Percentiles rank a stretch among this genome's conserved stretches.
Conservation (phyloP, 306 rosid species). For the Citrullus colocynthis region DNA sequence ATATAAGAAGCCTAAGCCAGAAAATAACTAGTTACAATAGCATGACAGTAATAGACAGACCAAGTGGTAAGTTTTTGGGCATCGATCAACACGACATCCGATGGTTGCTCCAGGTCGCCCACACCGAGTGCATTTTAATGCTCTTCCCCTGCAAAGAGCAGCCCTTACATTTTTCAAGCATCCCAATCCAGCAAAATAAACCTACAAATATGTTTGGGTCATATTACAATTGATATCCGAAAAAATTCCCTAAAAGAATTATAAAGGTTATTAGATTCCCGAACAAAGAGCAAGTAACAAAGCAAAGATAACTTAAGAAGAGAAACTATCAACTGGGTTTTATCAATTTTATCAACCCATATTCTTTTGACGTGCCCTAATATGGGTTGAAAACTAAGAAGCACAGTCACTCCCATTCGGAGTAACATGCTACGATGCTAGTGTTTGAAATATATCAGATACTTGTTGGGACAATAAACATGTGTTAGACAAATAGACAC, state of each 20-base stretch:
- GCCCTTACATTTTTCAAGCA: conserved; percentile 94
- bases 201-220: conserved; percentile 40
- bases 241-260: background rate
- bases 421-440: background rate
- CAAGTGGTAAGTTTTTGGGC: conserved; percentile 96
- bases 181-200: conserved; percentile 96
- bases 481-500: background rate
- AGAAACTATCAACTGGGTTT: background rate
- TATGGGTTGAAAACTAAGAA: background rate
- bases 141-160: conserved; percentile 92
- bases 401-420: background rate
- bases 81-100: conserved; percentile 98
- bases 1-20: background rate
- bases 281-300: background rate
- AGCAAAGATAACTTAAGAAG: background rate
- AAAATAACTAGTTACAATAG: background rate
- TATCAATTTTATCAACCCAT: background rate
- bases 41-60: conserved; percentile 29
- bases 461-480: background rate
- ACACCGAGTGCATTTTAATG: conserved; percentile 89
- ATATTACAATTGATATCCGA: background rate
- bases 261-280: background rate
- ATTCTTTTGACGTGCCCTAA: background rate
- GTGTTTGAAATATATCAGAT: background rate
- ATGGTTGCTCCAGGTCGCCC: conserved; percentile 95